A percentile compares a stretch with the other conserved stretches of the same genome.
Conservation (phyloP, 225 moss, liverwort and hornwort genomes). For the Bryum argenteum region DNA sequence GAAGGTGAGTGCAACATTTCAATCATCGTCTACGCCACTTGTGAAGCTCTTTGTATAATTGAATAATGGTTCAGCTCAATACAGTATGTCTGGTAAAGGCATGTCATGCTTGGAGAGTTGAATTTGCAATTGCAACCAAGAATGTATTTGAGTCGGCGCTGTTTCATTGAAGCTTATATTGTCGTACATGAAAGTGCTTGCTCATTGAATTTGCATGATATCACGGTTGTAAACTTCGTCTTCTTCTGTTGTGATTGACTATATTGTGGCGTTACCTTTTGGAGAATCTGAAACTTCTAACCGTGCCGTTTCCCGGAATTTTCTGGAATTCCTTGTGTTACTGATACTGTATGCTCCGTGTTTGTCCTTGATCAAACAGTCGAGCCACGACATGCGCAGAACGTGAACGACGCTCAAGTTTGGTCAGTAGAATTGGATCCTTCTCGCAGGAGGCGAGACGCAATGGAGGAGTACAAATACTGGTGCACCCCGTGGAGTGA, state of each 20-base stretch:
- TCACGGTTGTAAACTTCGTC: slow-evolving; percentile 5
- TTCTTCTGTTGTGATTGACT: slow-evolving; percentile 1
- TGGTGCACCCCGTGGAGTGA: slow-evolving; percentile 41
- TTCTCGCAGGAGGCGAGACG: slow-evolving; percentile 54
- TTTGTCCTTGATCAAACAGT: slow-evolving; percentile 39
- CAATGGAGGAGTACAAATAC: slow-evolving; percentile 30
- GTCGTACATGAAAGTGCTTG: slow-evolving; percentile 9
- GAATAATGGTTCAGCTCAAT: neutral
- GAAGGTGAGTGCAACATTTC: slow-evolving; percentile 36
- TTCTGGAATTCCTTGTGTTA: neutral
- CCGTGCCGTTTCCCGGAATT: neutral
- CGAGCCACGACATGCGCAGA: slow-evolving; percentile 42
- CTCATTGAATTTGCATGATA: slow-evolving; percentile 1
- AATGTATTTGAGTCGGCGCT: slow-evolving; percentile 8
- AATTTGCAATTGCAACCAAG: slow-evolving; percentile 5
- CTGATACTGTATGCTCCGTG: slow-evolving; percentile 26
- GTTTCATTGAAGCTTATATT: slow-evolving; percentile 1
- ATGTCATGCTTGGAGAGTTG: slow-evolving; percentile 17
- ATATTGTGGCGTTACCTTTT: slow-evolving; percentile 13
- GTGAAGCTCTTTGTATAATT: neutral
- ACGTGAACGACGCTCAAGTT: slow-evolving; percentile 48
- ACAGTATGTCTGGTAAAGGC: slow-evolving; percentile 1
- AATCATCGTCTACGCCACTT: slow-evolving; percentile 3
- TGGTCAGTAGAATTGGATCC: slow-evolving; percentile 70
- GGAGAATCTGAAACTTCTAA: slow-evolving; percentile 1